Conservation (phyloP, 106 monocot genomes). For the Alisma plantagoaquatica region DNA sequence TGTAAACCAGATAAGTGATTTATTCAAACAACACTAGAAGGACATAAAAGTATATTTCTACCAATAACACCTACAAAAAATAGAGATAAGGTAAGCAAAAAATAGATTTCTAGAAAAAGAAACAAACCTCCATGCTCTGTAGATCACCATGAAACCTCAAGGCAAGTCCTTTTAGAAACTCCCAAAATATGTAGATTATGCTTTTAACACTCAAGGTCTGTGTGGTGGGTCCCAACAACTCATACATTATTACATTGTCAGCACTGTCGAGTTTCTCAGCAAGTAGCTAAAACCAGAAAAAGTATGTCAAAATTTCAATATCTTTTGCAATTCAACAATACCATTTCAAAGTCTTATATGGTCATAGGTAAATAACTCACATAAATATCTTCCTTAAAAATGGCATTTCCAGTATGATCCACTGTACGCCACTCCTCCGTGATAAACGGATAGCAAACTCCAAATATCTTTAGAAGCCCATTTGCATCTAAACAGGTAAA, state of each 20-base stretch:
- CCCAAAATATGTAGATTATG: constrained; percentile 58
- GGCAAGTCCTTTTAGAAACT: constrained; percentile 35
- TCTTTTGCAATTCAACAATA: constrained; percentile 1
- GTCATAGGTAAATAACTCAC: background rate
- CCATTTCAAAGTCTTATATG: no score
- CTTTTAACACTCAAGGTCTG: constrained; percentile 35
- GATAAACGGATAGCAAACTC: constrained; percentile 34
- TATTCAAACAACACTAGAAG: background rate
- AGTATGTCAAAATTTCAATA: constrained; percentile 1
- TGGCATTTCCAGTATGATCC: constrained; percentile 12
- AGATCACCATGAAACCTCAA: constrained; percentile 3
- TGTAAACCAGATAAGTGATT: background rate
- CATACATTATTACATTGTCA: constrained; percentile 26
- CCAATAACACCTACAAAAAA: background rate
- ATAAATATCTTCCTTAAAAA: constrained; percentile 23
- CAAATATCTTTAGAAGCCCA: constrained; percentile 29
- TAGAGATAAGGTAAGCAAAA: background rate
- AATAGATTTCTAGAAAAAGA: background rate
- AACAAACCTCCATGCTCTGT: constrained; percentile 26
- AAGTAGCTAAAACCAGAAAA: constrained; percentile 26
- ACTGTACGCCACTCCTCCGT: constrained; percentile 51
- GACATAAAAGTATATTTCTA: constrained; percentile 1
- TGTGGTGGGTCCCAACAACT: constrained; percentile 25
- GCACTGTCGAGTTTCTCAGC: constrained; percentile 38
- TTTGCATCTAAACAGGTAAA: constrained; percentile 23